Evolutionary conservation across 495 filamentous ascomycete genomes (phyloP).

Genomic region (Aspergillus bridgeri): DNA sequence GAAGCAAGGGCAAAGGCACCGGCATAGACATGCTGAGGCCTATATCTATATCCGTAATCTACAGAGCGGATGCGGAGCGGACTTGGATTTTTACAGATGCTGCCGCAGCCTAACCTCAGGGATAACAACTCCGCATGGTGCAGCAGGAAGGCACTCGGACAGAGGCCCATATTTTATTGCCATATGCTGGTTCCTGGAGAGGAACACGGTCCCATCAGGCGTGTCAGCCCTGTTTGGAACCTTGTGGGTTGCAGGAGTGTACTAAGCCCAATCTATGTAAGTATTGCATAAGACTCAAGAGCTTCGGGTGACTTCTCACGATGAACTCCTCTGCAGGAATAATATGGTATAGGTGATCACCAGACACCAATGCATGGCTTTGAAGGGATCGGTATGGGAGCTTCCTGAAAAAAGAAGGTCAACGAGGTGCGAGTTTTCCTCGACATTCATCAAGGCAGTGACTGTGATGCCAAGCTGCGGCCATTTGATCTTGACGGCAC

Average conservation of each 20-base stretch:
- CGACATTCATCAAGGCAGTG: not conserved
- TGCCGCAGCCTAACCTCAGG: too few species aligned
- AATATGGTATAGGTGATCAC: constrained; percentile 6
- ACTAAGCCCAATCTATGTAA: not conserved
- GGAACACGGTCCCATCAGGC: not conserved
- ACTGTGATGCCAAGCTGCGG: not conserved
- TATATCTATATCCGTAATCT: too few species aligned
- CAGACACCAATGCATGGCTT: constrained; percentile 5
- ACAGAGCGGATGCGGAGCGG: too few species aligned
- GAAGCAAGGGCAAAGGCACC: too few species aligned
- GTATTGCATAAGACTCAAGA: too few species aligned
- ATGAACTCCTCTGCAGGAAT: constrained; percentile 1
- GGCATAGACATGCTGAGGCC: too few species aligned
- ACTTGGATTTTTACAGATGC: too few species aligned
- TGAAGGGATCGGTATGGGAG: constrained; percentile 7
- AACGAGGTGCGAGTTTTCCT: not conserved
- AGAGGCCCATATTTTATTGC: not conserved
- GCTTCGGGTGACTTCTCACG: not conserved
- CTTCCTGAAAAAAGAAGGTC: not conserved
- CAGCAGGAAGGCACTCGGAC: not conserved
- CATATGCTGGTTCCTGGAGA: not conserved
- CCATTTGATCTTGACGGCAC: constrained; percentile 10
- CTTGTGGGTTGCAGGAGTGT: not conserved
- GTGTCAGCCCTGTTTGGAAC: not conserved
- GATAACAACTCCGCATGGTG: not conserved